These are phyloP conservation scores for Wallacemonas sp. DNA, from an alignment of 208 protist genomes.

Conservation along the genomic window DNA sequence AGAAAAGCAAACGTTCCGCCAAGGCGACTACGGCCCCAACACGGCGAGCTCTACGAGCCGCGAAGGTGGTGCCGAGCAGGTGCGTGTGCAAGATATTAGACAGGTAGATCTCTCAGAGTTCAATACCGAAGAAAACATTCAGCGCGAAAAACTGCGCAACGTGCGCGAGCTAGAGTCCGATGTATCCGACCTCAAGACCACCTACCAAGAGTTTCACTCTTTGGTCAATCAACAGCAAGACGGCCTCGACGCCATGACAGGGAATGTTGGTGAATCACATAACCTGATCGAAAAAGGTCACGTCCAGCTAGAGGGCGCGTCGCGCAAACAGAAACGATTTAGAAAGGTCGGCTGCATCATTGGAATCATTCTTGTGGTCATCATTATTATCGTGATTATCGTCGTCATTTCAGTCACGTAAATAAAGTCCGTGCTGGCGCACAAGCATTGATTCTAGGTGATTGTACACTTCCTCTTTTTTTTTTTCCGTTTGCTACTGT, in stretches of 20 bases:
- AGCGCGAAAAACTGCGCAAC: conserved; percentile 68
- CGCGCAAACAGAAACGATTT: conserved; percentile 45
- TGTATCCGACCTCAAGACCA: conserved; percentile 69
- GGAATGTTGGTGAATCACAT: conserved; percentile 54
- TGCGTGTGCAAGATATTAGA: conserved; percentile 45
- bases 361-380: conserved; percentile 47
- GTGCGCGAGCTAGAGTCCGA: conserved; percentile 74
- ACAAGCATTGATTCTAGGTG: no score
- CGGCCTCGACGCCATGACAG: conserved; percentile 47
- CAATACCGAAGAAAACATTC: conserved; percentile 71
- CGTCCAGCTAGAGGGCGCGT: conserved; percentile 58
- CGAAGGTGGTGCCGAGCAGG: conserved; percentile 19
- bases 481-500: not conserved
- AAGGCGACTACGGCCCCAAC: conserved; percentile 17
- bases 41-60: not conserved
- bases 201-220: conserved; percentile 76
- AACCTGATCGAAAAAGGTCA: conserved; percentile 61
- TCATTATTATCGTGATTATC: conserved; percentile 55
- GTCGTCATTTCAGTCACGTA: conserved; percentile 38
- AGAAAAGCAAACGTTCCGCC: conserved; percentile 63
- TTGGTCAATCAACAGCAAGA: conserved; percentile 73
- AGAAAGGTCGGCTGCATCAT: conserved; percentile 68
- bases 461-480: conserved; percentile 9
- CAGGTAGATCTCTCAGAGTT: conserved; percentile 58
- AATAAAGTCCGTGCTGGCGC: no score